These are phyloP conservation scores for Monilinia fructigena DNA, from an alignment of 2,329 filamentous ascomycete genomes.

Conservation along the genomic window DNA sequence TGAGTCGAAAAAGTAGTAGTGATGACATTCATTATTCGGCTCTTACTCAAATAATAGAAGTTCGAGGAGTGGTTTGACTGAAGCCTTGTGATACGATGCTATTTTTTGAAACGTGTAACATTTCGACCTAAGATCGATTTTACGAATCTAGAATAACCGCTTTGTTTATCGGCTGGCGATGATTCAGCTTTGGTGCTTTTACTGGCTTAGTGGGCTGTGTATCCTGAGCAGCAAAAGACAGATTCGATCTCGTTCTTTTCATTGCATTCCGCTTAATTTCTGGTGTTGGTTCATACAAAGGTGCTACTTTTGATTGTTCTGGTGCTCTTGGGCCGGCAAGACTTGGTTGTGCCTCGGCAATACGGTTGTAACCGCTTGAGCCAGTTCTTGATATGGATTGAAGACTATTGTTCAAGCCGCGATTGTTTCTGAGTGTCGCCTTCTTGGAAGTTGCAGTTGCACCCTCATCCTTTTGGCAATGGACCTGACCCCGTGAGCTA, in stretches of 20 bases:
- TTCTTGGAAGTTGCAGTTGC: not conserved
- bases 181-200: constrained; percentile 21
- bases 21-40: not conserved
- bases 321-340: not conserved
- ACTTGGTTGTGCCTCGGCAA: constrained; percentile 3
- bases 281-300: constrained; percentile 3
- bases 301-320: not conserved
- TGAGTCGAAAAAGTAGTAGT: no score
- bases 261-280: constrained; percentile 17
- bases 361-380: constrained; percentile 20
- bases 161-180: not conserved
- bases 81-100: not conserved
- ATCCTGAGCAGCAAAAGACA: not conserved
- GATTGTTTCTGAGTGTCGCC: constrained; percentile 1
- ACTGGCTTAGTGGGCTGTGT: not conserved
- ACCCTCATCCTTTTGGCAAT: not conserved
- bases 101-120: no score
- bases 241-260: constrained; percentile 23
- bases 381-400: not conserved
- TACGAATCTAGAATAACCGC: constrained; percentile 25
- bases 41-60: not conserved
- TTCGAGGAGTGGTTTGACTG: not conserved
- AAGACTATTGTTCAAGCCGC: constrained; percentile 1
- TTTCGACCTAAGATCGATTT: not conserved
- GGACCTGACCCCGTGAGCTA: not conserved